phyloP scores from a whole-genome alignment of 768 basidiomycete genomes.

The Hirschioporus abietinus region DNA sequence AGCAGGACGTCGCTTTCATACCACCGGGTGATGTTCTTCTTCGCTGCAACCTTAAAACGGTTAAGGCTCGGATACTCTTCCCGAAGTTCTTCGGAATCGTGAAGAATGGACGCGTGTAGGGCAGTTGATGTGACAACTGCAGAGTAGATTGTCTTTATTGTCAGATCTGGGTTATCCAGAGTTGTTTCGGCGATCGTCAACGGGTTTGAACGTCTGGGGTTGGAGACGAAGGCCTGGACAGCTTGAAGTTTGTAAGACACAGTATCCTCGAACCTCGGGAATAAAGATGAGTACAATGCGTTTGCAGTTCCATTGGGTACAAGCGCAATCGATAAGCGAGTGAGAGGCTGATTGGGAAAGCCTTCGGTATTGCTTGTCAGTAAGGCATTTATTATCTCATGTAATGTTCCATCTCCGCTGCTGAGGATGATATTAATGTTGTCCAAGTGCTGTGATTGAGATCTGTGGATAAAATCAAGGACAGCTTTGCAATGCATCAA shows the following conservation, averaged over 20 bases:
- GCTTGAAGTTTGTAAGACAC: conserved; percentile 48
- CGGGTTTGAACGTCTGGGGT: conserved; percentile 27
- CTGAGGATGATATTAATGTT: conserved; percentile 49
- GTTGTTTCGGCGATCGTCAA: conserved; percentile 54
- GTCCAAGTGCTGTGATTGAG: conserved; percentile 19
- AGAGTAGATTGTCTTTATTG: conserved; percentile 37
- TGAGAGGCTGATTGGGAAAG: conserved; percentile 7
- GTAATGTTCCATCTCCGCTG: conserved; percentile 90
- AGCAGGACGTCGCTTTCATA: conserved; percentile 58
- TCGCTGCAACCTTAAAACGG: conserved; percentile 83
- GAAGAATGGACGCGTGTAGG: conserved; percentile 80
- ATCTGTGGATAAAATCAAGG: conserved; percentile 31
- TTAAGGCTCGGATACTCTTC: conserved; percentile 68
- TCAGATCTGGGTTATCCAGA: conserved; percentile 20
- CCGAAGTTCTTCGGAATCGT: conserved; percentile 75
- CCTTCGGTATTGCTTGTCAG: conserved; percentile 17
- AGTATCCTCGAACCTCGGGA: conserved; percentile 34
- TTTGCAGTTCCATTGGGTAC: conserved; percentile 89
- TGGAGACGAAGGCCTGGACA: conserved; percentile 44
- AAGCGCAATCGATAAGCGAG: conserved; percentile 29
- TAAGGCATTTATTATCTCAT: conserved; percentile 76
- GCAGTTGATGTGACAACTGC: conserved; percentile 82
- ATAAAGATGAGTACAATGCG: conserved; percentile 78
- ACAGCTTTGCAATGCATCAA: conserved; percentile 22
- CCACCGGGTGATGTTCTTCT: conserved; percentile 68